phyloP scores from a whole-genome alignment of 2,329 filamentous ascomycete species.

The Diplodia mutila region DNA sequence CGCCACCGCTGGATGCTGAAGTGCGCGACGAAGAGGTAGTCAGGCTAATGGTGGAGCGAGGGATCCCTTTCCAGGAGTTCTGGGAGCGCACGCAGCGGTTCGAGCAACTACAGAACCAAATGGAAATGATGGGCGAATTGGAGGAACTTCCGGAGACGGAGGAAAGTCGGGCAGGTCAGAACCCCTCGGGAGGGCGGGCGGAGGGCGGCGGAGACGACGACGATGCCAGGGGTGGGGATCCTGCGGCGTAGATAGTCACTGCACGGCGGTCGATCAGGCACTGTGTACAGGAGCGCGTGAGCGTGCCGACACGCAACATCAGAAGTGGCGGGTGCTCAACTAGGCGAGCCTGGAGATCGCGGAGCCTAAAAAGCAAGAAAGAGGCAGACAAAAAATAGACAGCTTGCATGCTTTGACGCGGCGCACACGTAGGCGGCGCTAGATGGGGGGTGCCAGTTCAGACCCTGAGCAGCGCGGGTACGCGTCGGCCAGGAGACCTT shows the following conservation, averaged over 20 bases:
- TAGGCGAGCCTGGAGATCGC: conserved; percentile 3
- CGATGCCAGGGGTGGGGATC: conserved; percentile 9
- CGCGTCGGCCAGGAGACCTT: conserved; percentile 17
- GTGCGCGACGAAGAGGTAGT: conserved; percentile 27
- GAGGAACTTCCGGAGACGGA: conserved; percentile 1
- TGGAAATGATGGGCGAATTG: conserved; percentile 25
- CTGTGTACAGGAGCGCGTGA: not conserved
- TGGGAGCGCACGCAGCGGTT: conserved; percentile 34
- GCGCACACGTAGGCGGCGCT: conserved; percentile 16
- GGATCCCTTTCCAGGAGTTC: conserved; percentile 31
- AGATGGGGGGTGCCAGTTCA: not conserved
- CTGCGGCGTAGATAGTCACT: conserved; percentile 11
- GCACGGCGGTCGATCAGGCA: conserved; percentile 18
- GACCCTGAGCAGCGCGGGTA: conserved; percentile 14
- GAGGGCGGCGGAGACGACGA: conserved; percentile 1
- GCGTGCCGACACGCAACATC: not conserved
- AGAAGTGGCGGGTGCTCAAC: not conserved
- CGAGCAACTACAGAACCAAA: conserved; percentile 33
- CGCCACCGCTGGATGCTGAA: conserved; percentile 12
- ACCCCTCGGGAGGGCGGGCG: not conserved
- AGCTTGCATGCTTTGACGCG: not conserved
- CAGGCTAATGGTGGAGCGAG: conserved; percentile 25
- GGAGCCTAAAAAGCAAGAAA: conserved; percentile 4
- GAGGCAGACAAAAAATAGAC: not conserved
- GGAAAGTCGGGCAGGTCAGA: not conserved